phyloP scores from a whole-genome alignment of 352 stramenopile species.

The Globisporangium camurandrum region DNA sequence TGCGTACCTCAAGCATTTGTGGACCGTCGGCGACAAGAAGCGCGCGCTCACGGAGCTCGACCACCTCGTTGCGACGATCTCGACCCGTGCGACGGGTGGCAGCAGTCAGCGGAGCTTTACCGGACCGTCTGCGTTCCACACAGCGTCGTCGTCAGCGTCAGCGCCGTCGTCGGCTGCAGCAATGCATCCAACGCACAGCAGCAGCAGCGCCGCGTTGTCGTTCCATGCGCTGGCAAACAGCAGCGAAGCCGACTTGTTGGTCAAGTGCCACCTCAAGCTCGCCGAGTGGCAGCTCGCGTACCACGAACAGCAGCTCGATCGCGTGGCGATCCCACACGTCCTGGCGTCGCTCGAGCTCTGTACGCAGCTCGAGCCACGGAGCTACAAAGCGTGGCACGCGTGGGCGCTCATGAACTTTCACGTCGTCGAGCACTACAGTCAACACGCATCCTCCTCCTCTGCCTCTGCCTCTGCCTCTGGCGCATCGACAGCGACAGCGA shows the following conservation, averaged over 20 bases:
- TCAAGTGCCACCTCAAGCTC: constrained; percentile 80
- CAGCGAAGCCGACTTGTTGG: constrained; percentile 62
- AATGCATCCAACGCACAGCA: constrained; percentile 1
- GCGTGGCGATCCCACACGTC: constrained; percentile 65
- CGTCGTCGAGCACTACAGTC: constrained; percentile 87
- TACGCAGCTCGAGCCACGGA: constrained; percentile 61
- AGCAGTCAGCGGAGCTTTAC: constrained; percentile 10
- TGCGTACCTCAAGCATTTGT: constrained; percentile 94
- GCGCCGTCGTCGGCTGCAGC: constrained; percentile 6
- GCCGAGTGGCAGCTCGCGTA: constrained; percentile 82
- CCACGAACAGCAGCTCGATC: constrained; percentile 73
- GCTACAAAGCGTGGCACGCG: constrained; percentile 92
- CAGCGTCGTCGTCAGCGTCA: constrained; percentile 5
- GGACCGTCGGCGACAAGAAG: constrained; percentile 82
- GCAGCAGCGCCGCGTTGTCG: constrained; percentile 9
- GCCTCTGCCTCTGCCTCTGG: not conserved
- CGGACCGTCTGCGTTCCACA: not conserved
- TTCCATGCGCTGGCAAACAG: constrained; percentile 7
- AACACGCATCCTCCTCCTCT: constrained; percentile 26
- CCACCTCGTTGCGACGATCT: constrained; percentile 73
- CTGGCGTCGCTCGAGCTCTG: constrained; percentile 58
- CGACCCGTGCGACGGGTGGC: constrained; percentile 27
- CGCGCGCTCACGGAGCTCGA: constrained; percentile 86
- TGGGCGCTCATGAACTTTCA: constrained; percentile 98
- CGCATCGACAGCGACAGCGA: constrained; percentile 10